phyloP scores from a whole-genome alignment of 2,329 filamentous ascomycete species.

The Claviceps humidiphila region DNA sequence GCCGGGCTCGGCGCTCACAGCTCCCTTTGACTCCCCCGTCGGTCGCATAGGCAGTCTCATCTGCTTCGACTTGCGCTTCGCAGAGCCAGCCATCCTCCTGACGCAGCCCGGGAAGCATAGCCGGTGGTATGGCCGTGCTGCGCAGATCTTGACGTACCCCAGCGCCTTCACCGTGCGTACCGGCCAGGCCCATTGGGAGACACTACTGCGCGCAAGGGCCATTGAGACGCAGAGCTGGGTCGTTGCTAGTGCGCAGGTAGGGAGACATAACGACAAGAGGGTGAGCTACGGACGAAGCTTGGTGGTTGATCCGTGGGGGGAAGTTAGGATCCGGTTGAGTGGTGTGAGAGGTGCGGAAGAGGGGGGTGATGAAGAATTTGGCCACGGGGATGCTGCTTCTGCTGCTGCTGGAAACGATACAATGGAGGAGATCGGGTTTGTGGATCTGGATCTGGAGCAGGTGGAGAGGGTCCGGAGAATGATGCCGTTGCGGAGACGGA shows the following conservation, averaged over 20 bases:
- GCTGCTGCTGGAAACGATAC: conserved; percentile 12
- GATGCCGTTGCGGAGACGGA: conserved; percentile 39
- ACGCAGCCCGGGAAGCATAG: conserved; percentile 25
- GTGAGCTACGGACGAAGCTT: conserved; percentile 77
- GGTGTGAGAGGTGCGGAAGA: conserved; percentile 43
- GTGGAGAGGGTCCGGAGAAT: conserved; percentile 34
- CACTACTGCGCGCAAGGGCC: conserved; percentile 63
- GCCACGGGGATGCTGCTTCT: conserved; percentile 16
- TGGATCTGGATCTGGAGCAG: conserved; percentile 37
- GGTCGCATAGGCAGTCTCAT: conserved; percentile 70
- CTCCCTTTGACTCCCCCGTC: conserved; percentile 59
- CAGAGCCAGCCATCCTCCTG: conserved; percentile 59
- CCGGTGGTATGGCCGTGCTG: conserved; percentile 25
- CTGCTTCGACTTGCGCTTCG: conserved; percentile 83
- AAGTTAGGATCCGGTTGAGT: conserved; percentile 51
- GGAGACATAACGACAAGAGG: conserved; percentile 59
- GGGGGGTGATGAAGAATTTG: conserved; percentile 14
- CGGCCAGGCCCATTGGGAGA: conserved; percentile 75
- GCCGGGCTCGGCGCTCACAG: conserved; percentile 46
- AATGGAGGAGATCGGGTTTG: conserved; percentile 36
- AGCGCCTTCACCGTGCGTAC: conserved; percentile 85
- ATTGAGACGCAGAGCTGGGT: conserved; percentile 86
- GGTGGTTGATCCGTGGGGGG: conserved; percentile 79
- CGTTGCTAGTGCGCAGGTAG: conserved; percentile 69
- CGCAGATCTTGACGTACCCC: conserved; percentile 73